Conservation (phyloP, 2,329 filamentous ascomycete genomes). For the Neopestalotiopsis sp. region DNA sequence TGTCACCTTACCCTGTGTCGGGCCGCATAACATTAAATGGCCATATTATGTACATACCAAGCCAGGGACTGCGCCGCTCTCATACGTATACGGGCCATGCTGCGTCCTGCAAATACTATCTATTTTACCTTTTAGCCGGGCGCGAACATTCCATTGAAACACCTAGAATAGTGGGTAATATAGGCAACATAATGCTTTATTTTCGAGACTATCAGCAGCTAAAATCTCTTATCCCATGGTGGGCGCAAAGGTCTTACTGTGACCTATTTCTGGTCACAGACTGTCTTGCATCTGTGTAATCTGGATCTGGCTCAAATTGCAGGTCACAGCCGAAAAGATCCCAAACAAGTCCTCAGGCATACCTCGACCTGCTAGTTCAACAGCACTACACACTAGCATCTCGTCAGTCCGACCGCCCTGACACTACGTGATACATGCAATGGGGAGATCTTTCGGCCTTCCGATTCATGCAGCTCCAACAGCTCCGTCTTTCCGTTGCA, state of each 20-base stretch:
- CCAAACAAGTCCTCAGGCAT: not conserved
- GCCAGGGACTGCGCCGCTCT: not conserved
- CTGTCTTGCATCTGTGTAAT: not conserved
- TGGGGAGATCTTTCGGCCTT: not conserved
- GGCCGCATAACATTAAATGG: not conserved
- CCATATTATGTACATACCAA: not conserved
- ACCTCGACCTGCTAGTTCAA: not conserved
- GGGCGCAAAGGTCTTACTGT: not conserved
- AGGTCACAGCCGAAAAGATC: not conserved
- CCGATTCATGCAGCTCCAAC: not conserved
- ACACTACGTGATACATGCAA: not conserved
- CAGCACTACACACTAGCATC: not conserved
- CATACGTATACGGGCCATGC: not conserved
- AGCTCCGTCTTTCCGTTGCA: not conserved
- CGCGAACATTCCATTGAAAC: not conserved
- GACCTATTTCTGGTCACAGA: not conserved
- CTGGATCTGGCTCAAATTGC: not conserved
- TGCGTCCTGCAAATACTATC: not conserved
- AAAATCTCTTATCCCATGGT: not conserved
- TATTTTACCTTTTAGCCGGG: constrained; percentile 6
- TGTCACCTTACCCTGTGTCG: not conserved
- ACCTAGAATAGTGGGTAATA: not conserved
- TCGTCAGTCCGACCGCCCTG: not conserved
- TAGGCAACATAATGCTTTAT: not conserved
- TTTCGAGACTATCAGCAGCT: not conserved